A percentile compares a stretch with the other conserved stretches of the same genome.
Conservation (phyloP, 2,329 filamentous ascomycete species). For the Xylariaceae sp. region DNA sequence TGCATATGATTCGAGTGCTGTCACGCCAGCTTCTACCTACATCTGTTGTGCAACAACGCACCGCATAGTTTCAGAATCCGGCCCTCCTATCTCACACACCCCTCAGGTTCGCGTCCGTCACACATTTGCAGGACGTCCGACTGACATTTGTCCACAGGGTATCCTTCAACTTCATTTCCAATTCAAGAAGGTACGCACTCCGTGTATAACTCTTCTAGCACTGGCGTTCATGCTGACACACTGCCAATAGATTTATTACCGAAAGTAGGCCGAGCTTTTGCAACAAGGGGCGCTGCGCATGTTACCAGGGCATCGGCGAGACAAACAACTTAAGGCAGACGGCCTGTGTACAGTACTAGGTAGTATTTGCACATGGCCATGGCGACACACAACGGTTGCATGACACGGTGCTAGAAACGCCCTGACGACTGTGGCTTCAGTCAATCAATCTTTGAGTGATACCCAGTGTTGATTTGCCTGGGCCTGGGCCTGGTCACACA, state of each 20-base stretch:
- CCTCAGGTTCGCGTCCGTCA: constrained; percentile 17
- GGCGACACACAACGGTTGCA: constrained; percentile 22
- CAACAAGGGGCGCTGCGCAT: constrained; percentile 2
- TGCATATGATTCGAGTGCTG: constrained; percentile 14
- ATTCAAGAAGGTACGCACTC: constrained; percentile 84
- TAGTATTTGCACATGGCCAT: constrained; percentile 27
- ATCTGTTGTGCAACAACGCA: constrained; percentile 25
- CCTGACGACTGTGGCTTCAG: constrained; percentile 4
- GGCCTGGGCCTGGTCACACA: constrained; percentile 35
- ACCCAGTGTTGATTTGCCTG: constrained; percentile 26
- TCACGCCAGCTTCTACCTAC: constrained; percentile 24
- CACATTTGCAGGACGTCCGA: background rate
- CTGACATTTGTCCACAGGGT: constrained; percentile 63
- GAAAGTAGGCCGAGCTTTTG: constrained; percentile 41
- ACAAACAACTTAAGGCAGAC: constrained; percentile 16
- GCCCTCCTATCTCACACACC: constrained; percentile 14
- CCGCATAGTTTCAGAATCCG: constrained; percentile 30
- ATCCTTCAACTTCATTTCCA: constrained; percentile 97
- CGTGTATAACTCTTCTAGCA: background rate
- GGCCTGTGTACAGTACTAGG: constrained; percentile 24
- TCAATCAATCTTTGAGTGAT: constrained; percentile 11
- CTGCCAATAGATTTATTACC: constrained; percentile 48
- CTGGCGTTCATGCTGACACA: constrained; percentile 30
- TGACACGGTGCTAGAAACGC: constrained; percentile 14
- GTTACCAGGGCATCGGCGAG: constrained; percentile 1